Conservation (phyloP, 345 rosid genomes). For the Combretum micranthum region DNA sequence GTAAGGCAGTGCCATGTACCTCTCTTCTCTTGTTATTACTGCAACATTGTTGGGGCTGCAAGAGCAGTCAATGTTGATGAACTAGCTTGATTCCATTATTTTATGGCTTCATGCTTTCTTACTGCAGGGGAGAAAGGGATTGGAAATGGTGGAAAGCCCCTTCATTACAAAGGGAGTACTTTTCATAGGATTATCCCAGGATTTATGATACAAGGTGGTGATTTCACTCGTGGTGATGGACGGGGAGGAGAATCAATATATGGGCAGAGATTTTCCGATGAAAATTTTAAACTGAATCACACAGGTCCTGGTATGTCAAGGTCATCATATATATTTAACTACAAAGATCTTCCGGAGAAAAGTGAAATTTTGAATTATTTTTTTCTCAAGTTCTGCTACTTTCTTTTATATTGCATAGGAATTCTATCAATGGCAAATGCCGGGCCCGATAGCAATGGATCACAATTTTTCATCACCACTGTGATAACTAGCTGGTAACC, state of each 20-base stretch:
- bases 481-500: conserved; percentile 72
- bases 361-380: no score
- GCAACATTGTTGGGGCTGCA: no score
- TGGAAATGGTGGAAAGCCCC: conserved; percentile 80
- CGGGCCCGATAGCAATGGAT: conserved; percentile 80
- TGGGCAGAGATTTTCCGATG: conserved; percentile 78
- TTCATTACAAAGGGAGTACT: conserved; percentile 62
- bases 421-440: conserved; percentile 82
- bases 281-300: conserved; percentile 89
- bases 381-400: no score
- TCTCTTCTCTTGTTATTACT: no score
- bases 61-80: not conserved
- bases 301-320: conserved; percentile 54
- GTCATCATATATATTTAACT: no score
- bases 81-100: not conserved
- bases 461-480: conserved; percentile 88
- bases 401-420: conserved; percentile 30
- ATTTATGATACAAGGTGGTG: conserved; percentile 98
- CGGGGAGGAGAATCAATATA: conserved; percentile 94
- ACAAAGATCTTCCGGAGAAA: no score
- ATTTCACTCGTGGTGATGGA: conserved; percentile 88
- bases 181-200: conserved; percentile 92
- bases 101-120: not conserved
- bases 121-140: conserved; percentile 79
- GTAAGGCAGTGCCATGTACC: no score